Conservation (phyloP, 495 filamentous ascomycete genomes). For the Glonium stellatum region DNA sequence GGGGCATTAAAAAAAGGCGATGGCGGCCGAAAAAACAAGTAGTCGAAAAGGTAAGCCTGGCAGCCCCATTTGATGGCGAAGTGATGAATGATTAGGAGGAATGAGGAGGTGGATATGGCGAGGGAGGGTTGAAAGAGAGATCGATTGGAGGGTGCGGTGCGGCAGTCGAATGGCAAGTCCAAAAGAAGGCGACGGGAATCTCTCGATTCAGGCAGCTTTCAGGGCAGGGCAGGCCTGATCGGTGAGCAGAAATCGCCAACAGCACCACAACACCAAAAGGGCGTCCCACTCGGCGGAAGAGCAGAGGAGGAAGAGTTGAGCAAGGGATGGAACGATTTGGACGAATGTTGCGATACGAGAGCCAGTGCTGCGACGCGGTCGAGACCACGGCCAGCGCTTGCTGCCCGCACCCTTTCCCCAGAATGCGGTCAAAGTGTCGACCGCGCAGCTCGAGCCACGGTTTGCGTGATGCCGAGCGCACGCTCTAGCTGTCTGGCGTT, state of each 20-base stretch:
- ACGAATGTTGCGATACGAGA: too few species aligned
- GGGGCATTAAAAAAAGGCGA: not conserved
- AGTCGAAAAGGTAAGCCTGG: not conserved
- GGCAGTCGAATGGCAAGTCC: not conserved
- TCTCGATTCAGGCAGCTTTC: not conserved
- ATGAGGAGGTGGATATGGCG: not conserved
- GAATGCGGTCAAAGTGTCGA: too few species aligned
- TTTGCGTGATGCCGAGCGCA: too few species aligned
- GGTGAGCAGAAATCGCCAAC: not conserved
- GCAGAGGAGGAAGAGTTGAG: not conserved
- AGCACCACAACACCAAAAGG: not conserved
- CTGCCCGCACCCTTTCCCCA: too few species aligned
- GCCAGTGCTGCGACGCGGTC: too few species aligned
- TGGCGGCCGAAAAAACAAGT: not conserved
- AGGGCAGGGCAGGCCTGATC: not conserved
- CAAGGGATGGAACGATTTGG: too few species aligned
- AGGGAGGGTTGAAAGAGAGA: not conserved
- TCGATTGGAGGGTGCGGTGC: not conserved
- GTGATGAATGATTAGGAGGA: not conserved
- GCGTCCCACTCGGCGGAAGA: not conserved
- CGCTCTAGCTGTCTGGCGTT: too few species aligned
- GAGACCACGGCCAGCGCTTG: too few species aligned
- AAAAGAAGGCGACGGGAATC: not conserved
- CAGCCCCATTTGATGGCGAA: not conserved
- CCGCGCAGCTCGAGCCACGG: too few species aligned